Evolutionary conservation across 352 stramenopile species (phyloP).

Genomic region (Globisporangium echinulatum): DNA sequence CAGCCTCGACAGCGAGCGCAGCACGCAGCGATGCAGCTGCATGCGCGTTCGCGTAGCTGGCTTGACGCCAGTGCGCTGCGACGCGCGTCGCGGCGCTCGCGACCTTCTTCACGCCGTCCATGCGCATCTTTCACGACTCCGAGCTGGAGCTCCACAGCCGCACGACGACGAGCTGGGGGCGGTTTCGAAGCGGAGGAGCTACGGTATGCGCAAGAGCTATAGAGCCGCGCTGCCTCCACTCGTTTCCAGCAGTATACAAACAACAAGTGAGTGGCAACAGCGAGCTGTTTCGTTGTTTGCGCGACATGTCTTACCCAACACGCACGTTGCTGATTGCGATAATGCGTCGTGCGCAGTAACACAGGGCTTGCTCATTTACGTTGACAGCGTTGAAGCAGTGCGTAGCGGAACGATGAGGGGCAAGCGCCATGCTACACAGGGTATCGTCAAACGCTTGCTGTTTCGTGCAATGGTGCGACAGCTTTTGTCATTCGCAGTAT

Average conservation of each 20-base stretch:
- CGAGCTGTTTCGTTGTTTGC: background rate
- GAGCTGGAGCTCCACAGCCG: no score
- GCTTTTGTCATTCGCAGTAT: background rate
- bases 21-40: constrained; percentile 33
- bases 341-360: no score
- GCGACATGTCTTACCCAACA: background rate
- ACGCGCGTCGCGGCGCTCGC: constrained; percentile 34
- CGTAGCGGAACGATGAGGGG: no score
- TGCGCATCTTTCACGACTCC: constrained; percentile 43
- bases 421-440: no score
- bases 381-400: no score
- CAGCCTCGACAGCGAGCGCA: constrained; percentile 35
- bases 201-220: background rate
- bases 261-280: background rate
- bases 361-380: no score
- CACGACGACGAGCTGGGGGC: no score
- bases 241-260: constrained; percentile 1
- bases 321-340: no score
- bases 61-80: constrained; percentile 22
- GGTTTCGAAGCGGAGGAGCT: no score
- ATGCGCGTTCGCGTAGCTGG: constrained; percentile 23
- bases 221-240: constrained; percentile 3
- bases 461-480: background rate
- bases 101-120: constrained; percentile 40
- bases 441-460: no score